A percentile compares a stretch with the other conserved stretches of the same genome.
Evolutionary conservation across 345 rosid genomes (phyloP).

Genomic region (Anastatica hierochuntica): DNA sequence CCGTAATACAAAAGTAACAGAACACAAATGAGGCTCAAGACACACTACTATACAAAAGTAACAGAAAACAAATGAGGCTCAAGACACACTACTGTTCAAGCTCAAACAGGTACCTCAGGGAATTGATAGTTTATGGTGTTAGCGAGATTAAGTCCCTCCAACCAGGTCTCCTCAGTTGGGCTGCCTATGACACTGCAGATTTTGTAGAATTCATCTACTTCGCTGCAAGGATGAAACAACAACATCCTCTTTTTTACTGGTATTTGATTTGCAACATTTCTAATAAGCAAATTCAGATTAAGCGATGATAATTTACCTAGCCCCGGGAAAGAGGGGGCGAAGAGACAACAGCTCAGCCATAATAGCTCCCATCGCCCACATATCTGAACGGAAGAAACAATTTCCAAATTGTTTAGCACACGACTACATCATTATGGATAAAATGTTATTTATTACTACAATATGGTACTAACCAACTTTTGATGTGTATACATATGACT

Average conservation of each 20-base stretch:
- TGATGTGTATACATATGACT: conserved; percentile 56
- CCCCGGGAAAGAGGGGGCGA: conserved; percentile 82
- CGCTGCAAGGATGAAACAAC: conserved; percentile 44
- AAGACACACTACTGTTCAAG: background rate
- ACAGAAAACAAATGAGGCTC: no score
- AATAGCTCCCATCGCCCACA: conserved; percentile 98
- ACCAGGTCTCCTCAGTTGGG: conserved; percentile 72
- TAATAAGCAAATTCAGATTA: background rate
- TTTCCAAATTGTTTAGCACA: background rate
- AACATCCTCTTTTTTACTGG: background rate
- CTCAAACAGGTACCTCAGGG: conserved; percentile 44
- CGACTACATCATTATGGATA: background rate
- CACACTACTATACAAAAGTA: no score
- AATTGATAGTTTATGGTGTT: conserved; percentile 65
- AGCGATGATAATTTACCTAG: conserved; percentile 33
- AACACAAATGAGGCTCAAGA: no score
- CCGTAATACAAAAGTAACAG: background rate
- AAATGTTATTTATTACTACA: conserved; percentile 41
- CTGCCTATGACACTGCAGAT: conserved; percentile 79
- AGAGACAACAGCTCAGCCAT: conserved; percentile 74
- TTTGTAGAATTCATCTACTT: conserved; percentile 94
- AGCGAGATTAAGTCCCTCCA: conserved; percentile 82
- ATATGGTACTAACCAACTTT: conserved; percentile 79
- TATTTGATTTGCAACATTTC: background rate
- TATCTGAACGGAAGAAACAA: conserved; percentile 31